These are phyloP conservation scores for Fusarium multiceps DNA, from an alignment of 2,329 filamentous ascomycete genomes.

Conservation along the genomic window DNA sequence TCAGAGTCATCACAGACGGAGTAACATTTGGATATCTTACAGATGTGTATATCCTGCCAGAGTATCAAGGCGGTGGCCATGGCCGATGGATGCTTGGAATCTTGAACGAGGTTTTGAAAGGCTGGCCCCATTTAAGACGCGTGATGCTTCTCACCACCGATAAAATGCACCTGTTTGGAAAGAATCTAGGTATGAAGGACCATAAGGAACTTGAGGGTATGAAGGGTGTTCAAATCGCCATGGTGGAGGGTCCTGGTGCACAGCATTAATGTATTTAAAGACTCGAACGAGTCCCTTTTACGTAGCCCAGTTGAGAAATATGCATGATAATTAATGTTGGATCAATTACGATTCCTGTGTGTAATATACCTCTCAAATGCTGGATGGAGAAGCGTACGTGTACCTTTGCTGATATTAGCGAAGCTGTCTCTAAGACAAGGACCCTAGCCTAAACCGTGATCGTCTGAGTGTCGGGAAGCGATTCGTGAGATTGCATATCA, in stretches of 20 bases:
- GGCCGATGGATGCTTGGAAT: not conserved
- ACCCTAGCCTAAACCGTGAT: not conserved
- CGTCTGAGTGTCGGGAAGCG: not conserved
- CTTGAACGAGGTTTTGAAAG: not conserved
- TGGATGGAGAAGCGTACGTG: not conserved
- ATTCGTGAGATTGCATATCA: not conserved
- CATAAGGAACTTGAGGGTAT: not conserved
- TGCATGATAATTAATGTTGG: too few relatives aligned
- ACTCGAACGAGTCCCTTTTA: not conserved
- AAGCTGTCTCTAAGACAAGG: not conserved
- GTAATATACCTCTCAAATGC: not conserved
- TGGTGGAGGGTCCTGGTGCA: not conserved
- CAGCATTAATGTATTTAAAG: not conserved
- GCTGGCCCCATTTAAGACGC: not conserved
- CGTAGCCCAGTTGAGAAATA: not conserved
- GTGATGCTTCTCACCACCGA: not conserved
- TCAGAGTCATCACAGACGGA: not conserved
- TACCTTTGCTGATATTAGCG: not conserved
- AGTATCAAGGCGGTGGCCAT: not conserved
- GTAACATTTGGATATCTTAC: not conserved
- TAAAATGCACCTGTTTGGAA: not conserved
- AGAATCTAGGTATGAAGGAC: slow-evolving; percentile 1
- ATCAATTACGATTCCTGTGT: too few relatives aligned
- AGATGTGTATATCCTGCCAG: not conserved
- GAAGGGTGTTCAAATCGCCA: not conserved